Evolutionary conservation across 371 early-diverging fungal genomes (phyloP).

Genomic region (Coemansia sp.): DNA sequence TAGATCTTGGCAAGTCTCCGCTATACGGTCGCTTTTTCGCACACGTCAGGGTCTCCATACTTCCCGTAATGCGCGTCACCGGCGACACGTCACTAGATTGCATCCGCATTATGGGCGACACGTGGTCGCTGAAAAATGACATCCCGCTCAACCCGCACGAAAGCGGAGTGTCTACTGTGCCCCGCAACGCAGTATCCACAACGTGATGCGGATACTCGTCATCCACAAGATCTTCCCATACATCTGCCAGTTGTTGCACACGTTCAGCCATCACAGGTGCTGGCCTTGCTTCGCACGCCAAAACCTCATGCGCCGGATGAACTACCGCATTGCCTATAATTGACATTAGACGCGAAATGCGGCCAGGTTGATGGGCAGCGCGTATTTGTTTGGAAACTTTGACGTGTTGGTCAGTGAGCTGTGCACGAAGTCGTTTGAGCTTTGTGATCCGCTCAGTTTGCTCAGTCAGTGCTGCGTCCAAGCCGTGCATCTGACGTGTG

Average conservation of each 20-base stretch:
- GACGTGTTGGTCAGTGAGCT: slow-evolving; percentile 25
- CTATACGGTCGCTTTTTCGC: slow-evolving; percentile 11
- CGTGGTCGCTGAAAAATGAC: slow-evolving; percentile 20
- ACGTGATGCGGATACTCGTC: slow-evolving; percentile 10
- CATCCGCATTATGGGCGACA: too few relatives aligned
- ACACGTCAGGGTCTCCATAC: neutral
- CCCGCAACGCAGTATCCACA: slow-evolving; percentile 3
- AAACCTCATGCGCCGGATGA: neutral
- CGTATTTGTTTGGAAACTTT: neutral
- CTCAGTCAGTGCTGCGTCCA: slow-evolving; percentile 9
- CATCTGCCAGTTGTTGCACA: slow-evolving; percentile 12
- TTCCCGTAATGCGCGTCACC: neutral
- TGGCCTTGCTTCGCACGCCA: neutral
- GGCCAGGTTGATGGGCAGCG: slow-evolving; percentile 8
- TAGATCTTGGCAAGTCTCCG: neutral
- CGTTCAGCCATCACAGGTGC: neutral
- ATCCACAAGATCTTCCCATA: slow-evolving; percentile 25
- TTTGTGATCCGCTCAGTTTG: slow-evolving; percentile 22
- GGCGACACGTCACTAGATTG: slow-evolving; percentile 1
- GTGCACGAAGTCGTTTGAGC: slow-evolving; percentile 28
- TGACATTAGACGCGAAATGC: neutral
- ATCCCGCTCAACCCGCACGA: slow-evolving; percentile 2
- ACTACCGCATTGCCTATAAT: neutral
- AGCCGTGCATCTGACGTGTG: slow-evolving; percentile 3
- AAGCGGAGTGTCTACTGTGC: neutral